phyloP scores from a whole-genome alignment of 208 protist species.

The Leishmania tropica region DNA sequence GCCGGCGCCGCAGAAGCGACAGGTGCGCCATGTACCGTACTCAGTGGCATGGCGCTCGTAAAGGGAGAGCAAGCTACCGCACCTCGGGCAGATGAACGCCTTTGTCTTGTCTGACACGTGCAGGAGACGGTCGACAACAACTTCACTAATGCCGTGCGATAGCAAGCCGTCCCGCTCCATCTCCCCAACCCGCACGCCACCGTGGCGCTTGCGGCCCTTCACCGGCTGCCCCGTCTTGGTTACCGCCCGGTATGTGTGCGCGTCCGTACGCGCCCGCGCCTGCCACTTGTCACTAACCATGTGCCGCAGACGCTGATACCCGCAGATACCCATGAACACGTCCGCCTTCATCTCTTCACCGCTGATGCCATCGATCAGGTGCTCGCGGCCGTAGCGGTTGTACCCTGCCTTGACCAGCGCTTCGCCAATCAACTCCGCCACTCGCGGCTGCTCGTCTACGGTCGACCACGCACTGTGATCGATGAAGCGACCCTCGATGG shows the following conservation, averaged over 20 bases:
- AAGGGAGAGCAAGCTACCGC: constrained; percentile 84
- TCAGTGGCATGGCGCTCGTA: constrained; percentile 87
- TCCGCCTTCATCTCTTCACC: constrained; percentile 96
- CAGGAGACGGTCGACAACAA: constrained; percentile 98
- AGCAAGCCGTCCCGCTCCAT: constrained; percentile 99
- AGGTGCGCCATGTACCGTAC: constrained; percentile 87
- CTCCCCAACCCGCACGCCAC: constrained; percentile 99
- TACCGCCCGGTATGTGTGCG: constrained; percentile 93
- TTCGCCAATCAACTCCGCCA: constrained; percentile 95
- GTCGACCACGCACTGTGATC: constrained; percentile 96
- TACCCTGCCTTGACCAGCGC: constrained; percentile 95
- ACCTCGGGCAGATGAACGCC: constrained; percentile 81
- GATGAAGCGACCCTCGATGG: constrained; percentile 94
- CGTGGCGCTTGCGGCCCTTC: constrained; percentile 96
- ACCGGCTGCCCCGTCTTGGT: constrained; percentile 98
- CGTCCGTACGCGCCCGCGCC: constrained; percentile 92
- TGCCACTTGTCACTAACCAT: constrained; percentile 99
- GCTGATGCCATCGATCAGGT: constrained; percentile 95
- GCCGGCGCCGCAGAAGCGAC: constrained; percentile 86
- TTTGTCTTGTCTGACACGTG: constrained; percentile 91
- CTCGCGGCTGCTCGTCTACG: constrained; percentile 58
- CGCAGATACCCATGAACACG: constrained; percentile 98
- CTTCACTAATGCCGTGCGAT: constrained; percentile 98
- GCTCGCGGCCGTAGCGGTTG: constrained; percentile 97
- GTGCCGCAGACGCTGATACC: constrained; percentile 99